Evolutionary conservation across 2,329 filamentous ascomycete genomes (phyloP).

Genomic region (Ophiostoma novo-ulmi): DNA sequence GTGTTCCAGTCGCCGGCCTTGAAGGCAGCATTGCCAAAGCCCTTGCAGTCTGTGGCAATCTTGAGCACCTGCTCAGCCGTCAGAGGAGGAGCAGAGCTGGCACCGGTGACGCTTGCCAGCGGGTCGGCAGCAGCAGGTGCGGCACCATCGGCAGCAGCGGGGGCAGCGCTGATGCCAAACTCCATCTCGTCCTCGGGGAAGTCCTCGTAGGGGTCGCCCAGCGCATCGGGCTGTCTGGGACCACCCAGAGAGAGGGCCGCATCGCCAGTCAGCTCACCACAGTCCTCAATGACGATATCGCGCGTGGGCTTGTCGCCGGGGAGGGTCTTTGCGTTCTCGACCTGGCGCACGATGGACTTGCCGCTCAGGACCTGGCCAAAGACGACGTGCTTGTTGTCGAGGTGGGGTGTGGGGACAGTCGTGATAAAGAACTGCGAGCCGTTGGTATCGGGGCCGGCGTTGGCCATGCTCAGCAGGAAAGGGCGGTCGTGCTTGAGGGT

Average conservation of each 20-base stretch:
- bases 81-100: constrained; percentile 43
- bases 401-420: constrained; percentile 87
- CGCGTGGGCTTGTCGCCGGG: constrained; percentile 70
- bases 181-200: constrained; percentile 76
- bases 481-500: constrained; percentile 84
- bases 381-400: constrained; percentile 91
- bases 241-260: constrained; percentile 57
- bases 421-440: constrained; percentile 98
- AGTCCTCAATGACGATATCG: constrained; percentile 72
- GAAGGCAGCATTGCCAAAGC: constrained; percentile 87
- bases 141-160: background rate
- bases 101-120: constrained; percentile 22
- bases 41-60: constrained; percentile 82
- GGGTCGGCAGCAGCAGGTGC: constrained; percentile 10
- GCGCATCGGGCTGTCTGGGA: constrained; percentile 66
- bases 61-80: constrained; percentile 64
- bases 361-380: constrained; percentile 92
- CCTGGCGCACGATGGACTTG: constrained; percentile 82
- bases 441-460: constrained; percentile 90
- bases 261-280: constrained; percentile 73
- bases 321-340: constrained; percentile 77
- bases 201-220: constrained; percentile 90
- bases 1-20: constrained; percentile 66
- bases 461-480: constrained; percentile 95
- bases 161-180: constrained; percentile 36